Conservation (phyloP, 192 early-diverging fungal species). For the Entomortierella lignicola region DNA sequence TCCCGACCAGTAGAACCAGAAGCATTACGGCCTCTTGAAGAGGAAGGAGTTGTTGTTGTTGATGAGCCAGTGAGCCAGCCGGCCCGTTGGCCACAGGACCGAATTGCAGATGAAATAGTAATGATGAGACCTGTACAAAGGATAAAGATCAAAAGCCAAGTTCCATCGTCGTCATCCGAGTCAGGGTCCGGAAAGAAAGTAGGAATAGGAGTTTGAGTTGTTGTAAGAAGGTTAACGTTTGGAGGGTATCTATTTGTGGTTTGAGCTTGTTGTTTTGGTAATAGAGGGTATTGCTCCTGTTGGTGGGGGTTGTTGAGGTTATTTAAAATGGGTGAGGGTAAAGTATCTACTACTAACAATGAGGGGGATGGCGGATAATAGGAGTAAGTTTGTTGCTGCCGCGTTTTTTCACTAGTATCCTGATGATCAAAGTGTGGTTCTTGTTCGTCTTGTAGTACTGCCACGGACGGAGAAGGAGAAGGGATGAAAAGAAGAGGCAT, state of each 20-base stretch:
- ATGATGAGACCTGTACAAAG: conserved; percentile 34
- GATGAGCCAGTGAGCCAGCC: conserved; percentile 43
- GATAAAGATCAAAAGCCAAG: conserved; percentile 31
- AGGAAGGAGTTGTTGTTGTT: too few relatives aligned
- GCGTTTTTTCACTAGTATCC: background rate
- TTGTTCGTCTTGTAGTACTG: background rate
- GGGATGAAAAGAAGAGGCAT: background rate
- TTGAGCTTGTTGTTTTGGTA: background rate
- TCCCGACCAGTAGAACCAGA: conserved; percentile 8
- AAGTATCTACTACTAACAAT: too few relatives aligned
- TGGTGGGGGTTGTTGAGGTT: too few relatives aligned
- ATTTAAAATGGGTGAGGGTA: too few relatives aligned
- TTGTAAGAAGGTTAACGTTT: background rate
- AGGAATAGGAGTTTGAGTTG: background rate
- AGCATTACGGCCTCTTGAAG: background rate
- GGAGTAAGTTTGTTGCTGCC: too few relatives aligned
- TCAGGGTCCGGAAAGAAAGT: background rate
- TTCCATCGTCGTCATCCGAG: conserved; percentile 29
- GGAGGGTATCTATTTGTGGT: background rate
- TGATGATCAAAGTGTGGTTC: background rate
- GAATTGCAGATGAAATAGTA: conserved; percentile 39
- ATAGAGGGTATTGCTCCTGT: background rate
- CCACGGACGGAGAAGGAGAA: background rate
- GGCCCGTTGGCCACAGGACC: conserved; percentile 51
- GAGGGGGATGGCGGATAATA: too few relatives aligned